Evolutionary conservation across 2,329 filamentous ascomycete species (phyloP).

Genomic region (Colletotrichum paranaense): DNA sequence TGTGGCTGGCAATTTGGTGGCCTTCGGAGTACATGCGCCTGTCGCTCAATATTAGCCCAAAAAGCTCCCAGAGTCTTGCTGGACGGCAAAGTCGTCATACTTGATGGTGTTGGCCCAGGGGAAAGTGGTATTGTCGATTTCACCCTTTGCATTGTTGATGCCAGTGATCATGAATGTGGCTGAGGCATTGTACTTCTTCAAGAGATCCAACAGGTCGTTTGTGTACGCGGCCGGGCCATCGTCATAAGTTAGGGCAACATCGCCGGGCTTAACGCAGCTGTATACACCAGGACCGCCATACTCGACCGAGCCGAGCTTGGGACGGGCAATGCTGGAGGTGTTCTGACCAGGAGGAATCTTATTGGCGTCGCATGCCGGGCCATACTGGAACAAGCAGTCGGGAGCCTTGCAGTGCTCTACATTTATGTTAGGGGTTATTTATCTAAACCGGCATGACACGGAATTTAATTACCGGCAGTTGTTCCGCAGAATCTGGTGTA

Average conservation of each 20-base stretch:
- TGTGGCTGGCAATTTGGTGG: slow-evolving; percentile 54
- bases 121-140: slow-evolving; percentile 53
- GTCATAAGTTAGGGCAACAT: slow-evolving; percentile 60
- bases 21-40: slow-evolving; percentile 52
- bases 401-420: slow-evolving; percentile 59
- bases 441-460: background rate
- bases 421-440: background rate
- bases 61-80: background rate
- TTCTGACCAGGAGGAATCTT: slow-evolving; percentile 58
- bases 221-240: slow-evolving; percentile 59
- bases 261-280: slow-evolving; percentile 36
- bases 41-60: background rate
- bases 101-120: slow-evolving; percentile 49
- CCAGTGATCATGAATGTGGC: slow-evolving; percentile 57
- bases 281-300: slow-evolving; percentile 56
- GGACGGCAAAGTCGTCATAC: slow-evolving; percentile 37
- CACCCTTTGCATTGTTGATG: slow-evolving; percentile 58
- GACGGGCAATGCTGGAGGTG: slow-evolving; percentile 59
- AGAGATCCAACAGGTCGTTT: slow-evolving; percentile 50
- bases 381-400: slow-evolving; percentile 65
- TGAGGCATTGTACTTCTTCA: slow-evolving; percentile 45
- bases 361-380: slow-evolving; percentile 65
- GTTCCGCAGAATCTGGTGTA: slow-evolving; percentile 24
- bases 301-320: slow-evolving; percentile 57
- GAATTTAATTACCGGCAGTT: slow-evolving; percentile 2